A percentile compares a stretch with the other conserved stretches of the same genome.
phyloP scores from a whole-genome alignment of 2,329 filamentous ascomycete genomes.

The Pezizomycotina sp. region DNA sequence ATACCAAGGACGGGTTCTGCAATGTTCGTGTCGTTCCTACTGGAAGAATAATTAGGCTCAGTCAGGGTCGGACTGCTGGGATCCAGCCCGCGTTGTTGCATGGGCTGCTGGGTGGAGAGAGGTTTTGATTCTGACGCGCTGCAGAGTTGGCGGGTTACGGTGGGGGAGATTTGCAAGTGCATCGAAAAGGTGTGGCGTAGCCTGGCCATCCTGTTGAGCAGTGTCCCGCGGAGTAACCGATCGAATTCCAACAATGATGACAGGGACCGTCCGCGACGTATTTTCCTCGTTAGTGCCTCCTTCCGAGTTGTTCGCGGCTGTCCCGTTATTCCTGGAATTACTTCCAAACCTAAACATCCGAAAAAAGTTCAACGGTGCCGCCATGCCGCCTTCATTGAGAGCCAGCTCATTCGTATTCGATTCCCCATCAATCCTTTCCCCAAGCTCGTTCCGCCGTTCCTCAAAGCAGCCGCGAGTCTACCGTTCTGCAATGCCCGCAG shows the following conservation, averaged over 20 bases:
- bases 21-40: no score
- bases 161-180: conserved; percentile 32
- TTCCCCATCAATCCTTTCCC: conserved; percentile 17
- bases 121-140: no score
- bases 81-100: no score
- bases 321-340: conserved; percentile 31
- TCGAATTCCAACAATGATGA: conserved; percentile 53
- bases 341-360: conserved; percentile 52
- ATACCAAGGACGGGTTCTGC: no score
- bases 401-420: conserved; percentile 20
- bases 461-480: conserved; percentile 24
- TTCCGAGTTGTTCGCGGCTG: conserved; percentile 23
- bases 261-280: conserved; percentile 42
- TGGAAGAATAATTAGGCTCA: no score
- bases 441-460: conserved; percentile 24
- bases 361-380: conserved; percentile 48
- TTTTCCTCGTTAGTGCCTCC: conserved; percentile 29
- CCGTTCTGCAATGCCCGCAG: conserved; percentile 25
- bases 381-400: conserved; percentile 29
- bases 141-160: no score
- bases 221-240: conserved; percentile 42
- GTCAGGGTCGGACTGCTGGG: no score
- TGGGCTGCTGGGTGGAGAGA: no score
- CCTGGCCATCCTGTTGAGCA: conserved; percentile 32
- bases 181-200: conserved; percentile 31